These are phyloP conservation scores for Aspergillus tubingensis DNA, from an alignment of 2,329 filamentous ascomycete genomes.

Conservation along the genomic window DNA sequence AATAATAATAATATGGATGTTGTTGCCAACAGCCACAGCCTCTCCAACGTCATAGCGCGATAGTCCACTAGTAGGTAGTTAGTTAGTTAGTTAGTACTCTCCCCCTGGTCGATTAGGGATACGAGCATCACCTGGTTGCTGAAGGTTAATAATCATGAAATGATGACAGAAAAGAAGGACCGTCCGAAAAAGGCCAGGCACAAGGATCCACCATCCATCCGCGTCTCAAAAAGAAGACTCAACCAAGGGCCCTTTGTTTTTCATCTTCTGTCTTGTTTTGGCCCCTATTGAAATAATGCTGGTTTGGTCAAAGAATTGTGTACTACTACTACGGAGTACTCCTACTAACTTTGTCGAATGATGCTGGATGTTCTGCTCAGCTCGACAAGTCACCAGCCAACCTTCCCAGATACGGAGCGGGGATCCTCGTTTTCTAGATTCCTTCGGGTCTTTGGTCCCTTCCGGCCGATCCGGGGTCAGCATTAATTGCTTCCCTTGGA, in stretches of 20 bases:
- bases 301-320: no score
- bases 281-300: no score
- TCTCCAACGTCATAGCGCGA: not conserved
- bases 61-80: no score
- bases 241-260: not conserved
- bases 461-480: slow-evolving; percentile 12
- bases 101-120: not conserved
- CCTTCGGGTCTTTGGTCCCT: not conserved
- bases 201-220: not conserved
- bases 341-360: not conserved
- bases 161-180: not conserved
- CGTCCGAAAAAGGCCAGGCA: not conserved
- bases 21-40: not conserved
- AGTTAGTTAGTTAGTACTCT: no score
- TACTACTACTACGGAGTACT: no score
- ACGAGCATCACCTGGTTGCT: not conserved
- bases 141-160: not conserved
- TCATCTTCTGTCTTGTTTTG: not conserved
- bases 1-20: no score
- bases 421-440: not conserved
- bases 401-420: not conserved
- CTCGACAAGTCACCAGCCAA: not conserved
- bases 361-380: not conserved
- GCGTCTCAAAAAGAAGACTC: not conserved
- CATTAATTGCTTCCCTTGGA: slow-evolving; percentile 2